phyloP scores from a whole-genome alignment of 2,329 filamentous ascomycete genomes.

The Trichoderma koningiopsis region DNA sequence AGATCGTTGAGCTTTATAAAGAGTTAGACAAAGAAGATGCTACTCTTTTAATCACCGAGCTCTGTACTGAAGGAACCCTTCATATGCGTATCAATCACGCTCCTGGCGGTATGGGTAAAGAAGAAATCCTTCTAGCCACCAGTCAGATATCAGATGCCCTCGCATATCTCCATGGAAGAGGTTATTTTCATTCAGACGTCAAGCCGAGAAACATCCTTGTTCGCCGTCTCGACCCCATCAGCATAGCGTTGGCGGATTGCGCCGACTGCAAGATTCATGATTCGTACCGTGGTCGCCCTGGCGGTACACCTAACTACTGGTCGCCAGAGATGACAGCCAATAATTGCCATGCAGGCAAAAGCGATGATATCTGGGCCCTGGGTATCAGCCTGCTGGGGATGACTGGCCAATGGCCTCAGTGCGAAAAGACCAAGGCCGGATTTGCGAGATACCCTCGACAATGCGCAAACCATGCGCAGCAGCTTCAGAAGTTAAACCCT shows the following conservation, averaged over 20 bases:
- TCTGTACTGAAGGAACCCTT: slow-evolving; percentile 36
- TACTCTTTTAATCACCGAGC: slow-evolving; percentile 37
- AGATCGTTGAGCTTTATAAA: slow-evolving; percentile 35
- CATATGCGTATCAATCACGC: slow-evolving; percentile 34
- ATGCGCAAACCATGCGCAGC: slow-evolving; percentile 33
- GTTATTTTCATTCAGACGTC: slow-evolving; percentile 36
- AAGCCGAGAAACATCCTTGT: slow-evolving; percentile 40
- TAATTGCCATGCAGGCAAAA: slow-evolving; percentile 30
- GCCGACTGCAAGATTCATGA: slow-evolving; percentile 34
- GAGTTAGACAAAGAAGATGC: slow-evolving; percentile 26
- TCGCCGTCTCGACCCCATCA: slow-evolving; percentile 33
- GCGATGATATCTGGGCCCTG: slow-evolving; percentile 42
- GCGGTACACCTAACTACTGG: slow-evolving; percentile 36
- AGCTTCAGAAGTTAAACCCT: slow-evolving; percentile 33
- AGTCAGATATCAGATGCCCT: slow-evolving; percentile 34
- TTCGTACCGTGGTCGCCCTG: slow-evolving; percentile 19
- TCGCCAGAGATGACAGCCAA: slow-evolving; percentile 36
- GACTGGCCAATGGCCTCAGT: slow-evolving; percentile 36
- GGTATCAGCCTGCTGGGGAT: slow-evolving; percentile 38
- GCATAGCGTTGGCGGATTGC: slow-evolving; percentile 38
- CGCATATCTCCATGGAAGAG: slow-evolving; percentile 33
- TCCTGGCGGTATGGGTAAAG: slow-evolving; percentile 23
- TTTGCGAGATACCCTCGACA: slow-evolving; percentile 31
- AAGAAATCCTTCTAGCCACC: slow-evolving; percentile 30
- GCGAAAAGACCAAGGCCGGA: slow-evolving; percentile 27